Base-by-base conservation (phyloP, 2,329 filamentous ascomycete genomes). In the Aspergillus brunneoviolaceus region DNA sequence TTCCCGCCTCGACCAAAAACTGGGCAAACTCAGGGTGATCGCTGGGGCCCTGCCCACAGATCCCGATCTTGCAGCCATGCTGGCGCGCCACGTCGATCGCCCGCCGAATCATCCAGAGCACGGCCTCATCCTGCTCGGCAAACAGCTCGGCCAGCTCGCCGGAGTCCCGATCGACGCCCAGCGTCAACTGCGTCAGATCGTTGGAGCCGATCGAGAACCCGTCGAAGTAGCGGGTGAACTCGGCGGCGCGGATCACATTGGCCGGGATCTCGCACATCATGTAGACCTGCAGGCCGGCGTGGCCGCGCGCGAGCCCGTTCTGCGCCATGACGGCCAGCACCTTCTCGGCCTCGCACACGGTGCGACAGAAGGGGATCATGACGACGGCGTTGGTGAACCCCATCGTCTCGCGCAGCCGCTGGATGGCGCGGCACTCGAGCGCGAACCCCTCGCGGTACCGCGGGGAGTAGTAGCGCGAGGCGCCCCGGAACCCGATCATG, bases 211-310 rank as follows among this genome's bases (percentile, higher is more conserved):
- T 78, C 12, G 75, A 78, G 62, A 79, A 78, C 2, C 75, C 75
- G 47, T 79, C 76, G 63, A 78, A 78, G 55, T 73, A 61, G n/a
- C 73, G 59, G 1, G 71, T 65, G 58, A 79, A 79, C 29, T 69
- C 53, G 1, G 61, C 67, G 1, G 75, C 76, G 9, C 77, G 63
- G 47, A 79, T 77, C 16, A 77, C 74, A 42, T 78, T 78, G 12
- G 74, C 75, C 0, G 75, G 76, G 25, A 79, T 79, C 64, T 78
- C 75, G 59, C 76, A 77, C 75, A 79, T 79, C 49, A 77, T 72
- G 55, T 78, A 78, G 47, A 78, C 72, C 58, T 76, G 57, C 5
- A 78, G 67, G 5, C 74, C 74, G 2, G 71, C 65, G 49, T 74
- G 70, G 14, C 75, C 74, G 11, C 76, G 71, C 55, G 53, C 58